Evolutionary conservation across 169 alveolate species (phyloP), one percentile per base, ranked within the genome.

Genomic region (Plasmodium knowlesi): DNA sequence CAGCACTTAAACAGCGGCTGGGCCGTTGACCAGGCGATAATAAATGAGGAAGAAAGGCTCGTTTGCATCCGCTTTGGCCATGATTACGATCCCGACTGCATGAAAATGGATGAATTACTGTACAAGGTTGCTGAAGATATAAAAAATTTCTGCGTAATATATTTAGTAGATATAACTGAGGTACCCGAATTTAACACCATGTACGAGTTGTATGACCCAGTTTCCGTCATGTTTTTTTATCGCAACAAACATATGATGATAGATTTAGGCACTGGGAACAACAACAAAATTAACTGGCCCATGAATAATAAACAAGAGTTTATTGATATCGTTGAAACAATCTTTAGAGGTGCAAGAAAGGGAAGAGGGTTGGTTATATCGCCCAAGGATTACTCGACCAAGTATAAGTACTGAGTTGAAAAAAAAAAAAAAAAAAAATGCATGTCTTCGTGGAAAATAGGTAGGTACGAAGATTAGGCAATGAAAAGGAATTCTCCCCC

Each of bases 161-260:
- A 99, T 95, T 96, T 99, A 93, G 99, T 99, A 84, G 99, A 99
- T 94, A 99, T 98, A 25, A 96, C 99, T 43, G 99, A 99, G 96
- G 99, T 99, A 14, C 99, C 99, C n/a, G 99, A 99, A 92, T 99
- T 99, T 96, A 99, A 99, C 94, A 98, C 99, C 41, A 98, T 99
- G 99, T 99, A 99, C 96, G 99, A 99, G 95, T 94, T 99, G 80
- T 99, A 98, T 95, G 99, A 99, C 92, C 99, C 99, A 0, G 99
- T 98, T 41, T 98, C 99, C 1, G 99, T 98, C 34, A 99, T 99
- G 99, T 99, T 99, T 95, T 99, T 99, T 96, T 99, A 97, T 95
- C 98, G 99, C 92, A 99, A 99, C 94, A 99, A 99, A 93, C 99
- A 98, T 96, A 99, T 99, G 98, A 98, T 99, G 99, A 98, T 99